Evolutionary conservation across 225 moss, liverwort and hornwort genomes (phyloP), one percentile per base, ranked within the genome.

Genomic region (Rhytidiadelphus loreus): DNA sequence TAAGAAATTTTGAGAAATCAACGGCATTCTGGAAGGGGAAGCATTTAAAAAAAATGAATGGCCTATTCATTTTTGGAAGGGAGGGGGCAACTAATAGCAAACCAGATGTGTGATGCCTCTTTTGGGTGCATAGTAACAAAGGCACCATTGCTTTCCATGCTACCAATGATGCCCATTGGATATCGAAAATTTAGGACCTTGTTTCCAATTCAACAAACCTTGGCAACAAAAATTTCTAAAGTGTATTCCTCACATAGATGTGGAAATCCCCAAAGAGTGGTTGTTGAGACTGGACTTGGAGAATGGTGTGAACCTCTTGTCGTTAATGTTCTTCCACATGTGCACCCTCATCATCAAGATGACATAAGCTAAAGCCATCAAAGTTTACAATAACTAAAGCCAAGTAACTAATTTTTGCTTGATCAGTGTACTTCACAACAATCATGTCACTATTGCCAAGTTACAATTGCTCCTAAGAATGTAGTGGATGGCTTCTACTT

Each of bases 251-350:
- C 2, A 29, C 1, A 72, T 8, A 0, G 4, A 44, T 43, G 15
- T 43, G 1, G 8, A 0, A 39, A 13, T 1, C 0, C 1, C 0
- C 0, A 70, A 41, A 44, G 0, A 72, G 3, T 44, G 6, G 23
- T 44, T 17, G 10, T 44, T 4, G 1, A 28, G 10, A 44, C 1
- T 0, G 0, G 3, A 13, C 25, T 41, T 41, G 1, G 8, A 8
- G 2, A 41, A 70, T 4, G 4, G 15, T 4, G 3, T 41, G 8
- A 41, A 14, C 14, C 14, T 41, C 13, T 0, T 4, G 0, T 24
- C 0, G 1, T 70, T 0, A 1, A 70, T 14, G 25, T 8, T 8
- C 23, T 39, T 41, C 1, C 0, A 1, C 14, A 24, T 13, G 1
- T 41, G 8, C 0, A 0, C 5, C 41, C 0, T 70, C 3, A 41